Evolutionary conservation across 2,329 filamentous ascomycete species (phyloP).

Genomic region (Chrysoporthe austroafricana): DNA sequence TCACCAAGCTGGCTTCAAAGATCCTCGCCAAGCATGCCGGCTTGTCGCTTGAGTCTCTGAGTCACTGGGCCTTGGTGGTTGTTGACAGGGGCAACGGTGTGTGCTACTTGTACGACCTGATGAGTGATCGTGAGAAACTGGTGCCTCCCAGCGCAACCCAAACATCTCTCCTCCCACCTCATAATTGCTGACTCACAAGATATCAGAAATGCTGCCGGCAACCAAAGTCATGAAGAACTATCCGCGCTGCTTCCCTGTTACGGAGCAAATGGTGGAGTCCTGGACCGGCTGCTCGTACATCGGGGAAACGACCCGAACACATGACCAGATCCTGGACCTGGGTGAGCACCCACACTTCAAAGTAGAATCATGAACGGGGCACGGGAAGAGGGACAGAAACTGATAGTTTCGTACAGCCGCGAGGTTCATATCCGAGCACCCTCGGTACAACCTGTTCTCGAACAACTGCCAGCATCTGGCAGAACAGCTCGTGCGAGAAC

Average conservation of each 20-base stretch:
- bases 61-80: conserved; percentile 27
- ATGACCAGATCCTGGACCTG: conserved; percentile 36
- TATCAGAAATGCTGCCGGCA: conserved; percentile 26
- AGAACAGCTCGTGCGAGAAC: conserved; percentile 37
- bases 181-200: not conserved
- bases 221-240: conserved; percentile 30
- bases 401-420: conserved; percentile 30
- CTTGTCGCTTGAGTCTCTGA: conserved; percentile 26
- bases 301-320: conserved; percentile 38
- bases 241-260: conserved; percentile 37
- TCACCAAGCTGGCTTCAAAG: conserved; percentile 26
- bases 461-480: conserved; percentile 41
- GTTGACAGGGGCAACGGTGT: conserved; percentile 24
- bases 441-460: conserved; percentile 37
- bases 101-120: conserved; percentile 24
- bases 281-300: conserved; percentile 40
- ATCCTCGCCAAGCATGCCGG: conserved; percentile 28
- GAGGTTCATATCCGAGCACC: conserved; percentile 36
- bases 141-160: not conserved
- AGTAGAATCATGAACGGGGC: not conserved
- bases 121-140: conserved; percentile 20
- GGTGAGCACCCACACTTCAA: conserved; percentile 31
- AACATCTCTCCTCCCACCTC: not conserved
- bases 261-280: conserved; percentile 34
- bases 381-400: not conserved